Evolutionary conservation across 2,329 filamentous ascomycete genomes (phyloP).

Genomic region (Diplodia seriata): DNA sequence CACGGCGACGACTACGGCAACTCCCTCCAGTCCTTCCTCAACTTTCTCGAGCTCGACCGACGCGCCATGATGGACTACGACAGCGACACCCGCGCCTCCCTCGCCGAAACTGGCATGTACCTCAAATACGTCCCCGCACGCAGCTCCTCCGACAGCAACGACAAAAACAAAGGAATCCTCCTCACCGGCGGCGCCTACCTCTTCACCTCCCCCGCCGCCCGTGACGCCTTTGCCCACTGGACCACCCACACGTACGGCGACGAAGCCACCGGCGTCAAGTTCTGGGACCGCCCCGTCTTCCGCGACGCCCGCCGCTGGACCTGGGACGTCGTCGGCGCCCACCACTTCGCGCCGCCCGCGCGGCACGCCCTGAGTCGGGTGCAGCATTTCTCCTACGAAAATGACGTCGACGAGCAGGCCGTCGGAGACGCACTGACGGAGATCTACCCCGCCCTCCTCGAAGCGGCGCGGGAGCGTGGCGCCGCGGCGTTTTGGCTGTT

Average conservation of each 20-base stretch:
- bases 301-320: background rate
- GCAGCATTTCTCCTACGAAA: background rate
- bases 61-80: background rate
- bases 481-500: background rate
- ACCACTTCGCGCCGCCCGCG: background rate
- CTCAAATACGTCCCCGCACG: constrained; percentile 9
- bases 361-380: background rate
- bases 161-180: background rate
- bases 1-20: background rate
- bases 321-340: constrained; percentile 8
- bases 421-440: background rate
- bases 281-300: constrained; percentile 9
- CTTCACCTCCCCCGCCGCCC: background rate
- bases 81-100: background rate
- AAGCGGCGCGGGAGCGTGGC: background rate
- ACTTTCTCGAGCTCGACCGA: background rate
- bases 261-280: background rate
- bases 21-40: background rate
- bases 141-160: background rate
- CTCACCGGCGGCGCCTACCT: constrained; percentile 9
- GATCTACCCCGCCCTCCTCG: background rate
- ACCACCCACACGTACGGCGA: background rate
- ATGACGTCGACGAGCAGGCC: too few species aligned
- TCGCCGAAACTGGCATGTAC: background rate
- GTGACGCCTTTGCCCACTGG: background rate